phyloP scores from a whole-genome alignment of 164 flowering plant genomes.

The Tinospora cordifolia region DNA sequence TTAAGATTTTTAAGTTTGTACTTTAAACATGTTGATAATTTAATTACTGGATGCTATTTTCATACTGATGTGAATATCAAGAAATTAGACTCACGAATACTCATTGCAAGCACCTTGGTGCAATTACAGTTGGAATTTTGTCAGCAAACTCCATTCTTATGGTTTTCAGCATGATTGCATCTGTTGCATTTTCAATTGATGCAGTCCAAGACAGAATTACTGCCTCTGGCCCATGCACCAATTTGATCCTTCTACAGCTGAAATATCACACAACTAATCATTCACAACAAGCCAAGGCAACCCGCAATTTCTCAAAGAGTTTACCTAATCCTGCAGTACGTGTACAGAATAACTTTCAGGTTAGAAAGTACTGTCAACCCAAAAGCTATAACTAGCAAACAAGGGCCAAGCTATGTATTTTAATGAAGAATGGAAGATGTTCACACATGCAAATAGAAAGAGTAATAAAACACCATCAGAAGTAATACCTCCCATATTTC shows the following conservation, averaged over 20 bases:
- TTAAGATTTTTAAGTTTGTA: too few species aligned
- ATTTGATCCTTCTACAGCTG: conserved; percentile 61
- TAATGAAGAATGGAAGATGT: too few species aligned
- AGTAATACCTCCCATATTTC: conserved; percentile 63
- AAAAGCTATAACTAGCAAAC: too few species aligned
- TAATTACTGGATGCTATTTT: neutral
- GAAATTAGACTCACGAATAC: conserved; percentile 33
- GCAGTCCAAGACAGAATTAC: conserved; percentile 70
- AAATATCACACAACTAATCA: conserved; percentile 4
- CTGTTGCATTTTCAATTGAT: conserved; percentile 58
- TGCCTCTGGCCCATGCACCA: conserved; percentile 80
- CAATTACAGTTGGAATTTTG: conserved; percentile 67
- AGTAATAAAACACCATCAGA: neutral
- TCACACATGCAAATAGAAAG: conserved; percentile 1
- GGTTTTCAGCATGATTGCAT: conserved; percentile 45
- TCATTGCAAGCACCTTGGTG: conserved; percentile 48
- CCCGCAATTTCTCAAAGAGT: neutral
- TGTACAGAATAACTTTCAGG: too few species aligned
- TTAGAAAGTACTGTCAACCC: too few species aligned
- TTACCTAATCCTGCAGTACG: conserved; percentile 29
- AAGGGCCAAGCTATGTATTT: too few species aligned
- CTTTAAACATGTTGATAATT: too few species aligned
- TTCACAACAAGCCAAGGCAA: neutral
- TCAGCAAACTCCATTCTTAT: conserved; percentile 63
- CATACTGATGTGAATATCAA: neutral